These are phyloP conservation scores for Rubus idaeus DNA, from an alignment of 306 rosid species.

Conservation along the genomic window DNA sequence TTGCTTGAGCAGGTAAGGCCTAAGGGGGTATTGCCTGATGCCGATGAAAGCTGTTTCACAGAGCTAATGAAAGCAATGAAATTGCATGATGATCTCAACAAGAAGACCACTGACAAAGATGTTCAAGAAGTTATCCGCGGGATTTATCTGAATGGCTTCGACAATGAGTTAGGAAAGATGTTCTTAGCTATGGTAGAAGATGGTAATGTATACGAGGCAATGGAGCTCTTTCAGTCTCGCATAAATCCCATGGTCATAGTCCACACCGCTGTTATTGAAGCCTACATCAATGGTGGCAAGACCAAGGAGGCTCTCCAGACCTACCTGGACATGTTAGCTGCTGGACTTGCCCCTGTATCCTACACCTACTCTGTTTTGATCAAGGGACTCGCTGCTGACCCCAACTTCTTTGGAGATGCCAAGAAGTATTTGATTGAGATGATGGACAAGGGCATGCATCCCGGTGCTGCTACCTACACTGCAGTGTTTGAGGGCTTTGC, in stretches of 20 bases:
- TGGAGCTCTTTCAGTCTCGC: constrained; percentile 51
- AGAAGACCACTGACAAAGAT: background rate
- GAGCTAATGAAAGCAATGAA: background rate
- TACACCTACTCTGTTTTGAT: constrained; percentile 61
- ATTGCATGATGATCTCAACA: background rate
- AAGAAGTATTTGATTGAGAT: constrained; percentile 55
- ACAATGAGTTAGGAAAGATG: background rate
- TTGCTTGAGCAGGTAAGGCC: background rate
- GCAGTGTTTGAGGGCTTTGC: constrained; percentile 55
- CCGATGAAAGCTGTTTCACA: background rate
- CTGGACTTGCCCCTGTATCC: constrained; percentile 60
- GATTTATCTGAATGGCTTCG: background rate
- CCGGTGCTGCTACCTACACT: constrained; percentile 54
- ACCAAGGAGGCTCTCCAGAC: constrained; percentile 60
- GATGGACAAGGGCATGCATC: constrained; percentile 62
- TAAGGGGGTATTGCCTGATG: background rate
- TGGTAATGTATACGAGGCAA: constrained; percentile 36
- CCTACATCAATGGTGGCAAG: constrained; percentile 52
- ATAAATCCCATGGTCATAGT: constrained; percentile 65
- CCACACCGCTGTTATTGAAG: constrained; percentile 58
- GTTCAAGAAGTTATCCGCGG: background rate
- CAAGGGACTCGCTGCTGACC: constrained; percentile 46
- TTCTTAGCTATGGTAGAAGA: background rate
- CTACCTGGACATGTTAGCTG: constrained; percentile 61
- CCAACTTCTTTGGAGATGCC: constrained; percentile 45